Base-by-base conservation (phyloP, 345 rosid species). In the Salix exigua region DNA sequence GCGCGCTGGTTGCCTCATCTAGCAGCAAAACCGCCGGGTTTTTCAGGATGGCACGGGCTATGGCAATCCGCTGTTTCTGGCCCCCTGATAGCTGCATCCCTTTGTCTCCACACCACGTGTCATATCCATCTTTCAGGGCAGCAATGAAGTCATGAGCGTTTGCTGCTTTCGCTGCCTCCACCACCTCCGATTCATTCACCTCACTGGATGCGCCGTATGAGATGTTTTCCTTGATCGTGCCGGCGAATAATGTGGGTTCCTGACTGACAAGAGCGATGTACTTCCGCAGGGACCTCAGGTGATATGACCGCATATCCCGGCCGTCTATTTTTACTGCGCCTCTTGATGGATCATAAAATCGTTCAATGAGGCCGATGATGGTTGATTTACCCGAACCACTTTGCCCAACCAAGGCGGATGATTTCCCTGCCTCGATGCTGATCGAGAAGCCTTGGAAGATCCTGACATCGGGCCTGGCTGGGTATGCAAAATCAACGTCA, bases 1-100 rank as follows among this genome's bases (percentile, higher is more conserved):
- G 83, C 2, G 87, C 84, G 21, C 87, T 85, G 1, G 87, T 85
- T 2, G 84, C 87, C 67, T 82, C 84, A 1, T 85, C 87, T 3
- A 85, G 35, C 21, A 85, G 55, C 61, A 82, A 13, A 4, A 85
- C 6, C 0, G 70, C 31, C 0, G 85, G 85, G 33, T 82, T 68
- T 69, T 77, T 85, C 21, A 85, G 30, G 14, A 85, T 77, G 0
- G 87, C 85, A 21, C 85, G 69, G 2, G 87, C 85, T 63, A 85
- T 80, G 2, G 84, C 82, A 26, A 82, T 70, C 0, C 87, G 77
- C 12, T 85, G 87, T 58, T 78, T 85, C 19, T 82, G 87, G 2
- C 87, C 85, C 2, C 85, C 83, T 0, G 87, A 85, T 21, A 85
- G 68, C 13, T 82, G 87, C 63, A 80, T 66, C 16, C 84, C 87